These are phyloP conservation scores for Xylaria curta DNA, from an alignment of 495 filamentous ascomycete species.

Conservation along the genomic window DNA sequence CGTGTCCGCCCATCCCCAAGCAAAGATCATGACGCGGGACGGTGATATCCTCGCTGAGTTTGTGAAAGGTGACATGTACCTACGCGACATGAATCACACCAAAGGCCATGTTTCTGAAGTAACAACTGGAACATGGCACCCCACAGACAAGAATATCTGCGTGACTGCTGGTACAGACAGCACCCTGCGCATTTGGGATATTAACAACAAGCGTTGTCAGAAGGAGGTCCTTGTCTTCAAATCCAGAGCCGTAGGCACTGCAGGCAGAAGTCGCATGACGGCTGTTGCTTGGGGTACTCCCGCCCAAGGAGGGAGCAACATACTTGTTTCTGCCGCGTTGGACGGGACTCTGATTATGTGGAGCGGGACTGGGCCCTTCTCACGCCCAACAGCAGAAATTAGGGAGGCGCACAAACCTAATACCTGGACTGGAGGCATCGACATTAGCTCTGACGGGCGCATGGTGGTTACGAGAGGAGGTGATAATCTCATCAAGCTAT, in stretches of 20 bases:
- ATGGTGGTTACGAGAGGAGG: constrained; percentile 89
- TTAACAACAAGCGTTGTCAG: constrained; percentile 83
- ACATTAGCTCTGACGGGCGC: constrained; percentile 88
- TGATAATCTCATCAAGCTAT: constrained; percentile 82
- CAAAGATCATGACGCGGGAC: constrained; percentile 86
- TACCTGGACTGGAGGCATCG: constrained; percentile 94
- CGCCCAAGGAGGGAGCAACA: constrained; percentile 73
- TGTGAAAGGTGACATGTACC: constrained; percentile 96
- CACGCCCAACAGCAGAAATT: constrained; percentile 85
- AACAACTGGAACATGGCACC: constrained; percentile 86
- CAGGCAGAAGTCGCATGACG: constrained; percentile 92
- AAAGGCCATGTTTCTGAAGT: constrained; percentile 95
- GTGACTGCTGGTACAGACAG: constrained; percentile 93
- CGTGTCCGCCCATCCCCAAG: constrained; percentile 84
- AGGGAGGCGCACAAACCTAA: constrained; percentile 79
- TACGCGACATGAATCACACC: constrained; percentile 94
- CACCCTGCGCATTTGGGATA: constrained; percentile 95
- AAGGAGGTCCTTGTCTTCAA: constrained; percentile 96
- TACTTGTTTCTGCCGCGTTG: constrained; percentile 85
- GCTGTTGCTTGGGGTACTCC: constrained; percentile 87
- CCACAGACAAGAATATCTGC: constrained; percentile 78
- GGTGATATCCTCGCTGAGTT: constrained; percentile 86
- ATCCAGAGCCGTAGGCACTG: constrained; percentile 81
- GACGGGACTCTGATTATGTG: constrained; percentile 95
- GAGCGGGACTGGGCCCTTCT: constrained; percentile 84